A percentile compares a stretch with the other conserved stretches of the same genome.
Conservation (phyloP, 768 basidiomycete genomes). For the Auricularia sp. region DNA sequence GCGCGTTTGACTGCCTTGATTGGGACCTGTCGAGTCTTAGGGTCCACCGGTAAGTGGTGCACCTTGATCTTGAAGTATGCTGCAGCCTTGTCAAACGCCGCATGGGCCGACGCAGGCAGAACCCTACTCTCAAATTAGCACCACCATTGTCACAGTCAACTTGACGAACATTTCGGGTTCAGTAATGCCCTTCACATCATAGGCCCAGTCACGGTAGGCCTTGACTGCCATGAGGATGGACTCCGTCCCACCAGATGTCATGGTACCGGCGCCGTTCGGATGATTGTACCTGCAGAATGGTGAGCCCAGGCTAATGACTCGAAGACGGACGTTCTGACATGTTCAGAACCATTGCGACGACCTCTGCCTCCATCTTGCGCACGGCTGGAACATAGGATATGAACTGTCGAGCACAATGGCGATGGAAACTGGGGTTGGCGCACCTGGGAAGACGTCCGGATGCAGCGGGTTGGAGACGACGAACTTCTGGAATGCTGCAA, state of each 20-base stretch:
- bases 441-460: slow-evolving; percentile 77
- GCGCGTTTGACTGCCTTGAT: slow-evolving; percentile 70
- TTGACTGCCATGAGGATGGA: slow-evolving; percentile 94
- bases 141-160: background rate
- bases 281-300: slow-evolving; percentile 45
- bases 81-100: slow-evolving; percentile 90
- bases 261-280: slow-evolving; percentile 78
- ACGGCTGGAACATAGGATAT: slow-evolving; percentile 32
- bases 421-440: background rate
- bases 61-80: slow-evolving; percentile 85
- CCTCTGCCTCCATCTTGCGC: slow-evolving; percentile 95
- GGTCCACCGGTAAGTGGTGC: slow-evolving; percentile 75
- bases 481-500: slow-evolving; percentile 72
- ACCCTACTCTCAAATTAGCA: slow-evolving; percentile 40
- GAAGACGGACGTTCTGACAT: slow-evolving; percentile 24
- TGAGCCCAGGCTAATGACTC: background rate
- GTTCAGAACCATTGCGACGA: slow-evolving; percentile 77
- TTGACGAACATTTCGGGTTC: slow-evolving; percentile 79
- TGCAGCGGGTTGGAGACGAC: slow-evolving; percentile 85
- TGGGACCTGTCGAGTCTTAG: slow-evolving; percentile 65
- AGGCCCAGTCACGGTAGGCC: slow-evolving; percentile 89
- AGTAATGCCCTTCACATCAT: slow-evolving; percentile 72
- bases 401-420: background rate
- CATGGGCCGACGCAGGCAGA: slow-evolving; percentile 76
- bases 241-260: slow-evolving; percentile 94